These are phyloP conservation scores for Combretum micranthum DNA, from an alignment of 345 rosid genomes.

Conservation along the genomic window DNA sequence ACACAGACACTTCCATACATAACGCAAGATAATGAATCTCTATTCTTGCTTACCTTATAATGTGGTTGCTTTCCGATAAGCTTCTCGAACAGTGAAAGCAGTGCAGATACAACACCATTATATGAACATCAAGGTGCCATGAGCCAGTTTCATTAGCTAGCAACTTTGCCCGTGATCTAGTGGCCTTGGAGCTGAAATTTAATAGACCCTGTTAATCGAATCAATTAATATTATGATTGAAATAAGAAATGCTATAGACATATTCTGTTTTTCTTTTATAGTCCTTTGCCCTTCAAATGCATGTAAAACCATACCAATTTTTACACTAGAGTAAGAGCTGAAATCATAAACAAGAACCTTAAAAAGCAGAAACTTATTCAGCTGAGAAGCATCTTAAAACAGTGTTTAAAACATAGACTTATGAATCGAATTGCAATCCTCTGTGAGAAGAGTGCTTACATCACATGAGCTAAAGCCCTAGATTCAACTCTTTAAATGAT, in stretches of 20 bases:
- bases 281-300: not conserved
- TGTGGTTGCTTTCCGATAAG: conserved; percentile 77
- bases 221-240: conserved; percentile 2
- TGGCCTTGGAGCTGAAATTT: conserved; percentile 60
- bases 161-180: conserved; percentile 65
- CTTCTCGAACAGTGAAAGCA: conserved; percentile 67
- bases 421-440: not conserved
- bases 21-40: not conserved
- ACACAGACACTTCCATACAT: no score
- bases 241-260: not conserved
- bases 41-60: conserved; percentile 50
- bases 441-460: no score
- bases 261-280: no score
- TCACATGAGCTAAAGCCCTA: not conserved
- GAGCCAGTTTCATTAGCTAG: conserved; percentile 89
- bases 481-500: not conserved
- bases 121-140: conserved; percentile 84
- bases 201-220: conserved; percentile 2
- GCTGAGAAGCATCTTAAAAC: no score
- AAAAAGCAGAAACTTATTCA: no score
- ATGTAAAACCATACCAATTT: no score
- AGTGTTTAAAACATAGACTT: no score
- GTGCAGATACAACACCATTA: conserved; percentile 73
- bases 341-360: no score
- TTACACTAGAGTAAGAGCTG: no score